A percentile compares a stretch with the other conserved stretches of the same genome.
Conservation (phyloP, 2,329 filamentous ascomycete genomes). For the Arachnomyces sp. region DNA sequence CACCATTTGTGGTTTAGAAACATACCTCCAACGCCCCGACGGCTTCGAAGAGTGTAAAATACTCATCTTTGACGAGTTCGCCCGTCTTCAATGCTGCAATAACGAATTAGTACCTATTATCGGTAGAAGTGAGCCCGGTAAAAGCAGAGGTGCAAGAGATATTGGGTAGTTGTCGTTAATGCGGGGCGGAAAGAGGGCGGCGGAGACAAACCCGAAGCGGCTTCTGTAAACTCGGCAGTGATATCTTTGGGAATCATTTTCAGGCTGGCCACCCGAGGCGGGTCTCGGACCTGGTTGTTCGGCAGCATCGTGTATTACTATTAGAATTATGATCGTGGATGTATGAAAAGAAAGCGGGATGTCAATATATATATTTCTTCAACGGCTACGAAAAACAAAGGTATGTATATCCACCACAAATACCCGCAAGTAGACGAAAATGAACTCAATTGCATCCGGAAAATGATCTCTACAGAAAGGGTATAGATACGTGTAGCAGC, state of each 20-base stretch:
- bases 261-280: slow-evolving; percentile 27
- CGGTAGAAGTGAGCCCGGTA: background rate
- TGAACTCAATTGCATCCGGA: too few relatives aligned
- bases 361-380: slow-evolving; percentile 1
- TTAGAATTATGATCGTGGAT: slow-evolving; percentile 4
- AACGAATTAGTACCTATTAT: slow-evolving; percentile 5
- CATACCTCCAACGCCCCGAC: slow-evolving; percentile 64
- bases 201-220: slow-evolving; percentile 41
- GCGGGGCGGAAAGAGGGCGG: background rate
- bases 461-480: too few relatives aligned
- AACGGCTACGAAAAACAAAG: slow-evolving; percentile 5
- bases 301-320: slow-evolving; percentile 21
- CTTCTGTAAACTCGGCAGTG: slow-evolving; percentile 47
- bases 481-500: too few relatives aligned
- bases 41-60: slow-evolving; percentile 88
- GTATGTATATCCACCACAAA: too few relatives aligned
- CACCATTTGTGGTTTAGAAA: slow-evolving; percentile 1
- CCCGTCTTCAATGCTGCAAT: slow-evolving; percentile 64
- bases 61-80: slow-evolving; percentile 85
- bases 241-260: slow-evolving; percentile 43
- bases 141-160: background rate
- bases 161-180: background rate
- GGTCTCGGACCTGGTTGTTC: slow-evolving; percentile 25
- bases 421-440: too few relatives aligned
- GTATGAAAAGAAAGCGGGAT: slow-evolving; percentile 3